Evolutionary conservation across 805 yeast species (phyloP).

Genomic region (Metahyphopichia silvanorum): DNA sequence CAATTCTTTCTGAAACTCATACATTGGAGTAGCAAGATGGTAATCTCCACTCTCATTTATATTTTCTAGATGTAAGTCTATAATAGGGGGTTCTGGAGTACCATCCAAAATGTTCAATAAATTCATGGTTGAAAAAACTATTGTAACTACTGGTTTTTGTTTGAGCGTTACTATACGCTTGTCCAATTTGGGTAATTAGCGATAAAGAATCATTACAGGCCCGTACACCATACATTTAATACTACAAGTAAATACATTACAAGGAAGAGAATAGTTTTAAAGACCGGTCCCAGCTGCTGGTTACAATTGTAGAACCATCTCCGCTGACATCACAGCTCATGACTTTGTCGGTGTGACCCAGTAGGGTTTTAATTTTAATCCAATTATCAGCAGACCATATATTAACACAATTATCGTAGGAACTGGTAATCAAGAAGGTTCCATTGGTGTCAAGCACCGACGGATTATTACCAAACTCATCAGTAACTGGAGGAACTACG

Average conservation of each 20-base stretch:
- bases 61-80: conserved; percentile 49
- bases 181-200: too few relatives aligned
- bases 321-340: conserved; percentile 61
- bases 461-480: conserved; percentile 28
- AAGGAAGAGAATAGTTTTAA: conserved; percentile 61
- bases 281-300: conserved; percentile 84
- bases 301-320: conserved; percentile 44
- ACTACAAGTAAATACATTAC: too few relatives aligned
- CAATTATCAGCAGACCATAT: conserved; percentile 68
- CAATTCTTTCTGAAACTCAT: conserved; percentile 81
- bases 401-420: conserved; percentile 70
- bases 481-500: conserved; percentile 20
- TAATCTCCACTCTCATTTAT: conserved; percentile 58
- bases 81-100: conserved; percentile 79
- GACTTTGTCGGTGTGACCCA: conserved; percentile 62
- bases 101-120: conserved; percentile 72
- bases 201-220: too few relatives aligned
- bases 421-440: conserved; percentile 51
- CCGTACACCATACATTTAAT: too few relatives aligned
- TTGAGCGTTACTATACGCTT: conserved; percentile 1
- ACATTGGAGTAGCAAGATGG: conserved; percentile 77
- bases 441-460: conserved; percentile 35
- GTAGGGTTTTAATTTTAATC: conserved; percentile 50
- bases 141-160: background rate
- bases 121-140: conserved; percentile 49